Evolutionary conservation across 371 early-diverging fungal species (phyloP).

Genomic region (Nematocida homosporus): DNA sequence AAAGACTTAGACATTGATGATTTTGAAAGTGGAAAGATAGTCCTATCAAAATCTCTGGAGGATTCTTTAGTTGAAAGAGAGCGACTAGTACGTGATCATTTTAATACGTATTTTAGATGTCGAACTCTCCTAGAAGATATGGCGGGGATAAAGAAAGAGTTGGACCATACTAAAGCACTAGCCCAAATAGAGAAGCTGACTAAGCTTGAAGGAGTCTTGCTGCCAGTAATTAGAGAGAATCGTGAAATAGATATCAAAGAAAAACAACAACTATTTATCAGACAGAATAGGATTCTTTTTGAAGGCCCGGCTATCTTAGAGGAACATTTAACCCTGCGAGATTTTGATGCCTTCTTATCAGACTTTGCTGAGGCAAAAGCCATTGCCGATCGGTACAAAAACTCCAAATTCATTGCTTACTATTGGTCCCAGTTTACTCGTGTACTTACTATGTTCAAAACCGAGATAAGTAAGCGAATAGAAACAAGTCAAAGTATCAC

Average conservation of each 20-base stretch:
- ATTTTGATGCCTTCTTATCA: slow-evolving; percentile 33
- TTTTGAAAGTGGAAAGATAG: slow-evolving; percentile 18
- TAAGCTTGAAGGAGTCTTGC: neutral
- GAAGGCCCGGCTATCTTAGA: slow-evolving; percentile 36
- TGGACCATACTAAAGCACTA: neutral
- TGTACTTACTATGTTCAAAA: slow-evolving; percentile 33
- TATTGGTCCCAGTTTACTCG: slow-evolving; percentile 12
- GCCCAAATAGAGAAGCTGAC: slow-evolving; percentile 1
- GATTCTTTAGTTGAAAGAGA: slow-evolving; percentile 26
- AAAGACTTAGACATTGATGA: slow-evolving; percentile 27
- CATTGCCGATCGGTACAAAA: slow-evolving; percentile 2
- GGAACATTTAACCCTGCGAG: slow-evolving; percentile 20
- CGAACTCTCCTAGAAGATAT: slow-evolving; percentile 12
- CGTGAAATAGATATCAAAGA: slow-evolving; percentile 11
- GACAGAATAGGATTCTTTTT: slow-evolving; percentile 26
- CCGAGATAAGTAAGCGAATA: slow-evolving; percentile 31
- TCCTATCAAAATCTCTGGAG: slow-evolving; percentile 28
- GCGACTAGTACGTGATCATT: slow-evolving; percentile 26
- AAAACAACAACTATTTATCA: slow-evolving; percentile 33
- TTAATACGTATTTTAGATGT: slow-evolving; percentile 39
- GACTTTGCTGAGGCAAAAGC: slow-evolving; percentile 25
- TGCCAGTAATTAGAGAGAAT: slow-evolving; percentile 29
- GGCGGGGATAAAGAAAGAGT: neutral
- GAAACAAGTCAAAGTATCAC: slow-evolving; percentile 28
- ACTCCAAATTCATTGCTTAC: slow-evolving; percentile 39